phyloP scores from a whole-genome alignment of 148 eudicot species.

The Diospyros kaki region DNA sequence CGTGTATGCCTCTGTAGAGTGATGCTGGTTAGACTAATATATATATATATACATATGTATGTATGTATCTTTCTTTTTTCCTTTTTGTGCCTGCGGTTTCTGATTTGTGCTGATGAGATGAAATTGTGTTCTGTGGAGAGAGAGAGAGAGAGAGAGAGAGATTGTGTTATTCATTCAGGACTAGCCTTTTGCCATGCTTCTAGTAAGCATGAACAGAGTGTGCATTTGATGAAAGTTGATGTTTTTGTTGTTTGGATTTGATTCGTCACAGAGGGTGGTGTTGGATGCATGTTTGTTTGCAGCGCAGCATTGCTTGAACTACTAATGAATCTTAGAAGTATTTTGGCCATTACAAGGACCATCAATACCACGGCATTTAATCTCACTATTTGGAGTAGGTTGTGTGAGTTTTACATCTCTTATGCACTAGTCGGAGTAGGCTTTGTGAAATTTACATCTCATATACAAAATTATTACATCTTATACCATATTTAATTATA shows the following conservation, averaged over 20 bases:
- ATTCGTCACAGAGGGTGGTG: no score
- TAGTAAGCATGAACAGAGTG: neutral
- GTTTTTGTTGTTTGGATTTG: neutral
- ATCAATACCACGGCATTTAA: no score
- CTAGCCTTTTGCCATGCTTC: neutral
- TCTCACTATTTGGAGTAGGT: no score
- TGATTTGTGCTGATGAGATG: neutral
- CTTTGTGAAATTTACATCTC: no score
- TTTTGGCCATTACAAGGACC: neutral
- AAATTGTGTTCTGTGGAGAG: neutral
- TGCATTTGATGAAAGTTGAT: neutral
- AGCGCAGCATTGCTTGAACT: neutral
- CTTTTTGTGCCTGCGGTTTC: no score
- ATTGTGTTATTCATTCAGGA: neutral
- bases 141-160: neutral
- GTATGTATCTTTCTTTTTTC: no score
- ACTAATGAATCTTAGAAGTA: neutral
- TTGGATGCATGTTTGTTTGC: no score
- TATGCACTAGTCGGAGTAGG: no score
- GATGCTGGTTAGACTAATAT: neutral
- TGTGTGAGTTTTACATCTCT: no score
- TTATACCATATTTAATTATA: no score
- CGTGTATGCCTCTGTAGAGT: conserved; percentile 12
- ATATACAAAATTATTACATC: no score
- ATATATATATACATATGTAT: no score